These are phyloP conservation scores for Cercospora sesami DNA, from an alignment of 2,329 filamentous ascomycete genomes.

Conservation along the genomic window DNA sequence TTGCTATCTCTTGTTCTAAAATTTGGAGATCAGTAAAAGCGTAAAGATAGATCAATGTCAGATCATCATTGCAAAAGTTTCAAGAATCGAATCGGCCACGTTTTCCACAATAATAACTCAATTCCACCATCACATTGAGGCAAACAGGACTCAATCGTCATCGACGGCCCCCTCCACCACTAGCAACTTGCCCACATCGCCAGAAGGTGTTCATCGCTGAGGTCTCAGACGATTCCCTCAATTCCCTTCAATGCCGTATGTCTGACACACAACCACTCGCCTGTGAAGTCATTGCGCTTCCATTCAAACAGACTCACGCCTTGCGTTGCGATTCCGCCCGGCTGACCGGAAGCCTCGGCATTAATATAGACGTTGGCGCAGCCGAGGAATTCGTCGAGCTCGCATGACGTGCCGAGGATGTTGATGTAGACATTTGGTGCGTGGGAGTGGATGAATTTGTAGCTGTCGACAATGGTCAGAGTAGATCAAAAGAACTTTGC, in stretches of 20 bases:
- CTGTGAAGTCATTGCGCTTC: conserved; percentile 4
- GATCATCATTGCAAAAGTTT: not conserved
- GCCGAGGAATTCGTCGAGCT: conserved; percentile 15
- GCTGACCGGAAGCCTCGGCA: conserved; percentile 13
- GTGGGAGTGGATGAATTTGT: conserved; percentile 13
- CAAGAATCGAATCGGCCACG: not conserved
- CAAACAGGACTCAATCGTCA: not conserved
- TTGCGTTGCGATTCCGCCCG: conserved; percentile 17
- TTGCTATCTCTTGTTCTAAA: not conserved
- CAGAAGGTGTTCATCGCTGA: not conserved
- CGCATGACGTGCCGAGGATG: conserved; percentile 9
- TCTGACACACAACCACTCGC: conserved; percentile 17
- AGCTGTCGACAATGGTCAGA: not conserved
- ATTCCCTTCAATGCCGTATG: conserved; percentile 20
- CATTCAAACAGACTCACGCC: conserved; percentile 17
- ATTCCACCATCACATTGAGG: not conserved
- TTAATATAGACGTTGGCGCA: conserved; percentile 16
- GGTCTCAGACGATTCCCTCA: conserved; percentile 14
- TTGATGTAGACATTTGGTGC: conserved; percentile 13
- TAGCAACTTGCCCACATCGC: not conserved
- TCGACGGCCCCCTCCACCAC: not conserved
- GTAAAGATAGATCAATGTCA: not conserved
- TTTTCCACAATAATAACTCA: not conserved
- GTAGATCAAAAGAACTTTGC: not conserved
- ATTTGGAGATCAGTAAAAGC: not conserved